Base-by-base conservation (phyloP, 176 grass and related monocot species). In the Oryza australiensis region DNA sequence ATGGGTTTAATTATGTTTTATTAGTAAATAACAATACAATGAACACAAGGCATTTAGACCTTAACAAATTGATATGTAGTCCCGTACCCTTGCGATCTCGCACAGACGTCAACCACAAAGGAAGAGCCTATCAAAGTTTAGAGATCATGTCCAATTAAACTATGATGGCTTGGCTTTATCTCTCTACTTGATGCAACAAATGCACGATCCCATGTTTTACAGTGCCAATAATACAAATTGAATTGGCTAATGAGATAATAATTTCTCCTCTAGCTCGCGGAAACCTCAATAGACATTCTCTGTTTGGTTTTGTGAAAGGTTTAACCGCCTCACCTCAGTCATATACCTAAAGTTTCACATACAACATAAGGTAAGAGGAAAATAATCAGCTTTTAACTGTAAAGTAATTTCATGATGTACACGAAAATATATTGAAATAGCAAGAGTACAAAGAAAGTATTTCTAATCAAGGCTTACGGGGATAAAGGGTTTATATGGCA, bases 261-360 rank as follows among this genome's bases (percentile, higher is more conserved):
- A 55, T 83, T 87, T 86, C 76, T 98, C 90, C 68, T 98, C 95
- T 18, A 95, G 88, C 59, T 98, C 95, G 55, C 80, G 85, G 68
- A 98, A 95, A 74, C 95, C 93, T 48, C 71, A 82, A 33, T 91
- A 98, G 15, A 95, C 88, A 74, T 72, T 77, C 57, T 95, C 92
- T 23, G 81, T 98, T 86, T 93, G 95, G 67, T 37, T 90, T 22
- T 98, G 95, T 23, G 92, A 86, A 74, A 98, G 95, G 49, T 86
- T 85, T 67, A 98, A 77, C 46, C 95, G 79, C 76, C 76, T 90
- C 59, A 95, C 87, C 75, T 98, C 95, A 10, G 90, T 93, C 95
- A 93, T 98, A 84, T 95, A 98, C 78, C 92, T 93, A 76, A 86
- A 86, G 26, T 84, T 77, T 27, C 45, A 62, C 66, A 76, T 65